Evolutionary conservation across 1,284 basidiomycete genomes (phyloP).

Genomic region (Cryptococcus sp.): DNA sequence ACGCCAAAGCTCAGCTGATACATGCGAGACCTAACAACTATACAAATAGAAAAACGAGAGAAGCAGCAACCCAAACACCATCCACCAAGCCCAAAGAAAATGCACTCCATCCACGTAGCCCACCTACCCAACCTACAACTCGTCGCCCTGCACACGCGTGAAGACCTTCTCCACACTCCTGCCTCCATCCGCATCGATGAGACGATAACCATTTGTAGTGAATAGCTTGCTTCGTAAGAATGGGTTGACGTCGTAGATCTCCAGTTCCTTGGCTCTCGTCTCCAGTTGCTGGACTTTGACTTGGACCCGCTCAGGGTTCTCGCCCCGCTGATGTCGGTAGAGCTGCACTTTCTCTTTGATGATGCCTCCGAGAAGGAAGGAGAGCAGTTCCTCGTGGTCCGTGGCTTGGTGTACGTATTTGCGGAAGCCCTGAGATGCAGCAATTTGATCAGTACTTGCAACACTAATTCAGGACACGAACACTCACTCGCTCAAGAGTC

Average conservation of each 20-base stretch:
- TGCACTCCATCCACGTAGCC: background rate
- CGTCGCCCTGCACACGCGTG: conserved; percentile 21
- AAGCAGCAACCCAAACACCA: too few relatives aligned
- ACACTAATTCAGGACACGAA: background rate
- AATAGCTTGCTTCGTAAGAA: conserved; percentile 88
- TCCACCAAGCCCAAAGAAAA: background rate
- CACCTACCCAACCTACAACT: background rate
- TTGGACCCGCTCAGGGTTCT: conserved; percentile 71
- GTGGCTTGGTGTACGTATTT: conserved; percentile 94
- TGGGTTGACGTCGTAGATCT: conserved; percentile 84
- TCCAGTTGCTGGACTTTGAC: conserved; percentile 80
- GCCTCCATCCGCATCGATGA: conserved; percentile 30
- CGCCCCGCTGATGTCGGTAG: conserved; percentile 70
- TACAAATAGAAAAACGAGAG: too few relatives aligned
- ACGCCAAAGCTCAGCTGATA: too few relatives aligned
- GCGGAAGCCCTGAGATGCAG: conserved; percentile 72
- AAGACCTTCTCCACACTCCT: conserved; percentile 50
- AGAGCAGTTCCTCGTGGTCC: conserved; percentile 92
- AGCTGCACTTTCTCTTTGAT: conserved; percentile 93
- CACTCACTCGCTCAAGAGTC: conserved; percentile 84
- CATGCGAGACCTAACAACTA: too few relatives aligned
- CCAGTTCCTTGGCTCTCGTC: conserved; percentile 84
- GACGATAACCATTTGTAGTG: conserved; percentile 82
- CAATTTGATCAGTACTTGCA: background rate
- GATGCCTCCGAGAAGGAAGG: conserved; percentile 90